Base-by-base conservation (phyloP, 345 rosid genomes). In the Eucalyptus erythrocorys region DNA sequence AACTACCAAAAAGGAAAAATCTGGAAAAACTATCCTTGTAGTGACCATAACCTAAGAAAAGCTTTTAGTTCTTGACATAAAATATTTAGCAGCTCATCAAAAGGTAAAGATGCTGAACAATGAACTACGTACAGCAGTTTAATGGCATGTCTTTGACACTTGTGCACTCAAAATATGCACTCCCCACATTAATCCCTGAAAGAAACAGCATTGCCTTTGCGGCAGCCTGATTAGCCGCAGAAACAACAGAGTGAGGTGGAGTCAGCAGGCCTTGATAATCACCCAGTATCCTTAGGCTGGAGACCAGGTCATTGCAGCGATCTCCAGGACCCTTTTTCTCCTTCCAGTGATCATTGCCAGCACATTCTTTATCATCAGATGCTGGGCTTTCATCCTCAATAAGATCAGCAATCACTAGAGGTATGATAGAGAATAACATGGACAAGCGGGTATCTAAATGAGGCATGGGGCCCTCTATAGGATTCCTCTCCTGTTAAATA, bases 161-260 rank as follows among this genome's bases (percentile, higher is more conserved):
- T 87, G 95, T 89, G 88, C 93, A 91, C 92, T 96, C 98, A 86
- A 93, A 94, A 92, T 94, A 94, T 87, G 97, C 92, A 91, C 92
- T 94, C 51, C 93, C 94, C 57, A 91, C 91, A 89, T 89, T 93
- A 86, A 92, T 92, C 90, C 99, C 97, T 13, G 99, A 95, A 89
- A 94, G 92, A 92, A 94, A 95, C 93, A 97, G 88, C 89, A 93
- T 94, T 55, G 99, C 99, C 87, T 93, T 98, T 49, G 98, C 93
- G 57, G 98, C 96, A 90, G 99, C 99, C 92, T 95, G 97, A 94
- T 96, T 98, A 89, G 99, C 99, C 55, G 94, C 95, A 87, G 97
- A 94, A 92, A 92, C 95, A 88, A 97, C 95, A 87, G 94, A 91
- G 40, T 91, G 92, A 43, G 99, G 99, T 85, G 99, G 99, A 92